Base-by-base conservation (phyloP, 768 basidiomycete genomes). In the Amanita inopinata region DNA sequence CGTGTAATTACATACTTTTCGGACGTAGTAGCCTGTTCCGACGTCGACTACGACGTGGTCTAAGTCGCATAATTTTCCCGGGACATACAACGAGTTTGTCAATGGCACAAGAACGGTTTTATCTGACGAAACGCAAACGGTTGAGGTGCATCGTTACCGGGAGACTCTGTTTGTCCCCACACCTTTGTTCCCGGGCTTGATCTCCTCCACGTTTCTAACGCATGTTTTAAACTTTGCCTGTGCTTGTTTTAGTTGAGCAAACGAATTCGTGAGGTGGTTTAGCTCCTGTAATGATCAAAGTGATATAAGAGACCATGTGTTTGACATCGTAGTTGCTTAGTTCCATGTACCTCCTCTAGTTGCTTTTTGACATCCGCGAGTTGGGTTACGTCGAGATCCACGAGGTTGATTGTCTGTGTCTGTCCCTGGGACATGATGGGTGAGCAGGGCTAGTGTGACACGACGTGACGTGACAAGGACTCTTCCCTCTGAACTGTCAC, bases 21-120 rank as follows among this genome's bases (percentile, higher is more conserved):
- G 80, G 12, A 98, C 86, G 51, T 83, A 97, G 61, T 97, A 99
- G 0, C 96, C 94, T 0, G 94, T 98, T 1, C 96, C 96, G 19
- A 98, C 73, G 58, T 99, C 96, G 28, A 98, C 78, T 48, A 98
- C 81, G 35, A 99, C 93, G 51, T 89, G 75, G 33, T 91, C 83
- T 0, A 76, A 61, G 55, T 96, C 85, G 31, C 68, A 70, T 35
- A 98, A 70, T 62, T 81, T 90, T 14, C 93, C 96, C 2, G 94
- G 92, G 18, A 98, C 85, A 56, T 97, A 98, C 2, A 99, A 73
- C 0, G 93, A 97, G 59, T 86, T 89, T 11, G 92, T 97, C 42
- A 98, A 61, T 4, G 96, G 94, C 7, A 98, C 88, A 10, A 98
- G 70, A 48, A 96, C 77, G 15, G 82, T 78, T 69, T 89, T 93